Conservation (phyloP, 805 yeast species). For the Metschnikowia gelsemii region DNA sequence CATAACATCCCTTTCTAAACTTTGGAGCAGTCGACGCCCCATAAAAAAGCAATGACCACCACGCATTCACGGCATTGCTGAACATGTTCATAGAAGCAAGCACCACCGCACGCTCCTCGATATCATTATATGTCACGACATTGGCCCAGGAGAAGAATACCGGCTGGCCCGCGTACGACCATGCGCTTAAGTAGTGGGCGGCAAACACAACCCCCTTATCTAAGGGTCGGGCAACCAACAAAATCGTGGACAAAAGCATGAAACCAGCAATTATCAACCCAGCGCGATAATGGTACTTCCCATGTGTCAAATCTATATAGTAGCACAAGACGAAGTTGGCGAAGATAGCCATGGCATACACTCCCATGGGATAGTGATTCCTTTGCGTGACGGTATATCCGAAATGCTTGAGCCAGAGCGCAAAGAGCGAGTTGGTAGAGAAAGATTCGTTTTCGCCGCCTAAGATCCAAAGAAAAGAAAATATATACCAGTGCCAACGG, state of each 20-base stretch:
- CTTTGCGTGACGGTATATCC: slow-evolving; percentile 44
- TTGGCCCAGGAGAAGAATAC: slow-evolving; percentile 65
- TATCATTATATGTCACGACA: slow-evolving; percentile 54
- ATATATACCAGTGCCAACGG: slow-evolving; percentile 59
- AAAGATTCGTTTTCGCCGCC: slow-evolving; percentile 52
- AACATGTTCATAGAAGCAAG: slow-evolving; percentile 68
- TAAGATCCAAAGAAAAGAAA: slow-evolving; percentile 50
- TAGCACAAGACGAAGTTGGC: slow-evolving; percentile 45
- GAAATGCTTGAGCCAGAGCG: slow-evolving; percentile 45
- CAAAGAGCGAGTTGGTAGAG: slow-evolving; percentile 46
- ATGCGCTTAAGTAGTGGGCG: slow-evolving; percentile 56
- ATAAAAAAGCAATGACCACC: slow-evolving; percentile 60
- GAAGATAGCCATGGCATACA: slow-evolving; percentile 50
- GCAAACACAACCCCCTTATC: slow-evolving; percentile 41
- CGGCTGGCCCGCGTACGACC: slow-evolving; percentile 59
- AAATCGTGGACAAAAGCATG: slow-evolving; percentile 47
- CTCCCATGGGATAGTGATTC: slow-evolving; percentile 56
- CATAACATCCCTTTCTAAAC: slow-evolving; percentile 53
- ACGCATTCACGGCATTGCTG: slow-evolving; percentile 60
- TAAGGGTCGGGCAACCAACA: slow-evolving; percentile 45
- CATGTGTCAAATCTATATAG: slow-evolving; percentile 40
- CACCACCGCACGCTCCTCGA: slow-evolving; percentile 63
- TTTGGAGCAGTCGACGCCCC: slow-evolving; percentile 52
- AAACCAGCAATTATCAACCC: slow-evolving; percentile 44
- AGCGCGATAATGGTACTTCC: slow-evolving; percentile 46